Evolutionary conservation across 768 basidiomycete species (phyloP).

Genomic region (Cyclocybe cylindracea): DNA sequence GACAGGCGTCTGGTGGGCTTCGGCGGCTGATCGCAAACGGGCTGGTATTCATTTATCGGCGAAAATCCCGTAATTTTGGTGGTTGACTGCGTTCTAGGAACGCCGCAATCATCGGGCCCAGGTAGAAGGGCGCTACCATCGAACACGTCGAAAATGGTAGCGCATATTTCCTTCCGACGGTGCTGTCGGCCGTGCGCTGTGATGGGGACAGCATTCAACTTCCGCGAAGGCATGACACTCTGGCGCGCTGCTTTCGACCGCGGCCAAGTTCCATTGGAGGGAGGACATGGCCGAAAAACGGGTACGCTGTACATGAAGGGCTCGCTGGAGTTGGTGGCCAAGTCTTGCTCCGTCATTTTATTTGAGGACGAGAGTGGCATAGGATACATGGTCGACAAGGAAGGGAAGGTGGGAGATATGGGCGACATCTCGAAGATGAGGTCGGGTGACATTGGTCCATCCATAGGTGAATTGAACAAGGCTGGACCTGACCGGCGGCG

Average conservation of each 20-base stretch:
- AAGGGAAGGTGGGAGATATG: conserved; percentile 27
- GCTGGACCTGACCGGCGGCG: conserved; percentile 25
- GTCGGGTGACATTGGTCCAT: conserved; percentile 41
- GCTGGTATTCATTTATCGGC: conserved; percentile 28
- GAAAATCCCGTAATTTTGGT: conserved; percentile 39
- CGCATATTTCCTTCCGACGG: too few species aligned
- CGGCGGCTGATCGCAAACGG: conserved; percentile 13
- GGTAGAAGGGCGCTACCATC: background rate
- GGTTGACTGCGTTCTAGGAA: conserved; percentile 12
- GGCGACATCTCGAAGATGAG: conserved; percentile 60
- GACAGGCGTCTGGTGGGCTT: conserved; percentile 24
- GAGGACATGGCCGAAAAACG: conserved; percentile 16
- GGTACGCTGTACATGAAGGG: conserved; percentile 45
- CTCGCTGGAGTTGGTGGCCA: conserved; percentile 16
- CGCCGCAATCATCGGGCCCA: background rate
- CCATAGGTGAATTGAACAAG: conserved; percentile 26
- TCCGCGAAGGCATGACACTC: conserved; percentile 8
- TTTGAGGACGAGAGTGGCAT: conserved; percentile 18
- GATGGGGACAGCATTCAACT: conserved; percentile 1
- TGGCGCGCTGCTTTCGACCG: conserved; percentile 12
- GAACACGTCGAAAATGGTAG: background rate
- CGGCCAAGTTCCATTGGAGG: conserved; percentile 2
- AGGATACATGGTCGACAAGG: conserved; percentile 18
- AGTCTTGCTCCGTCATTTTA: conserved; percentile 1
- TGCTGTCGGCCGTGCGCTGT: background rate